A percentile compares a stretch with the other conserved stretches of the same genome.
Conservation (phyloP, 495 filamentous ascomycete genomes). For the Hypoxylon lienhwacheense region DNA sequence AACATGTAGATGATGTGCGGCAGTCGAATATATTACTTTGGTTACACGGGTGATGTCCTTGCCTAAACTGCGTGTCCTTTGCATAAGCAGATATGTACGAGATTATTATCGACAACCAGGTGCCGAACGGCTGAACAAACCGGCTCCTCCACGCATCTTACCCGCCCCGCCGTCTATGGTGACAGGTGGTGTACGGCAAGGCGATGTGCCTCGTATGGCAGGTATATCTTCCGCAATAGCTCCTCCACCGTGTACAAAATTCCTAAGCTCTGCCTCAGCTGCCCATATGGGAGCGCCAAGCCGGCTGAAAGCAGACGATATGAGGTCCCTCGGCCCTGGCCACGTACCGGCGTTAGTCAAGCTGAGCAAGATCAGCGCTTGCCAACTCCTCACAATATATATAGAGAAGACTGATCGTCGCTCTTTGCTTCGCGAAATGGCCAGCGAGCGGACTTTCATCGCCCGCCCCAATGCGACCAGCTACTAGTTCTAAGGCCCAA, state of each 20-base stretch:
- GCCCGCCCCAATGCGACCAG: conserved; percentile 11
- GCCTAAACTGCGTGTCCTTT: conserved; percentile 26
- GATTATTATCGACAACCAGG: conserved; percentile 1
- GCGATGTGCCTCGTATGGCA: background rate
- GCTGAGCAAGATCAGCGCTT: conserved; percentile 28
- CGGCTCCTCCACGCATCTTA: conserved; percentile 6
- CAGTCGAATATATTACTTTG: conserved; percentile 19
- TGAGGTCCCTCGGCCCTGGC: background rate
- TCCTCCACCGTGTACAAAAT: conserved; percentile 1
- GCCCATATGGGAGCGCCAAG: conserved; percentile 24
- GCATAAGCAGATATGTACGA: background rate
- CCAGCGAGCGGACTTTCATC: conserved; percentile 15
- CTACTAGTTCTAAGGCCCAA: conserved; percentile 10
- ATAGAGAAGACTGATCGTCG: conserved; percentile 27
- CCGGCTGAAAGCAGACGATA: conserved; percentile 29
- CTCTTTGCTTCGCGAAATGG: conserved; percentile 6
- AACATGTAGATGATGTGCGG: conserved; percentile 5
- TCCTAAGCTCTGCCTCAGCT: conserved; percentile 12
- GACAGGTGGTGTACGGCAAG: background rate
- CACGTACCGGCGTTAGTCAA: conserved; percentile 16
- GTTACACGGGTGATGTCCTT: conserved; percentile 14
- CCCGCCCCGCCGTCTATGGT: background rate
- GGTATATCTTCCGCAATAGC: background rate
- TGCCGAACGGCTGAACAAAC: conserved; percentile 27
- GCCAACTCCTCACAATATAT: conserved; percentile 8